Evolutionary conservation across 768 basidiomycete genomes (phyloP).

Genomic region (Lyophyllum semitale): DNA sequence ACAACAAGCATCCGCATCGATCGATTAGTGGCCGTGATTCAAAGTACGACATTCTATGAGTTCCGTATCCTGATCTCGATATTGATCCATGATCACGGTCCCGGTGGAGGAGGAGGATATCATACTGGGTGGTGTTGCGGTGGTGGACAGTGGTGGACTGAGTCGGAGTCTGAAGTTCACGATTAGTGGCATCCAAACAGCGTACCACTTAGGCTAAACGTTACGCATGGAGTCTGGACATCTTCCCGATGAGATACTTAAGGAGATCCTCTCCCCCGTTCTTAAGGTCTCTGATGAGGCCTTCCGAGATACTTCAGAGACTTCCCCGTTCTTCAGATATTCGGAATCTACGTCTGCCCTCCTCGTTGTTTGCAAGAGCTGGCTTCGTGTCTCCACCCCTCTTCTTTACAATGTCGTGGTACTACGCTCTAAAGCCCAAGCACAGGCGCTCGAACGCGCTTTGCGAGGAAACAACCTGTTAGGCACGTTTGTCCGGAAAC

Average conservation of each 20-base stretch:
- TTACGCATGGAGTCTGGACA: too few relatives aligned
- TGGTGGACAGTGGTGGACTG: too few relatives aligned
- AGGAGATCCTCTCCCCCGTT: conserved; percentile 8
- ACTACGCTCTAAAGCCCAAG: conserved; percentile 23
- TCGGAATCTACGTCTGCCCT: conserved; percentile 6
- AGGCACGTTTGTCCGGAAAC: conserved; percentile 23
- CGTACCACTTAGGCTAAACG: too few relatives aligned
- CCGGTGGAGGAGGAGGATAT: too few relatives aligned
- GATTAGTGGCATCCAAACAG: too few relatives aligned
- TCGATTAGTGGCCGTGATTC: too few relatives aligned
- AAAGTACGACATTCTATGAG: too few relatives aligned
- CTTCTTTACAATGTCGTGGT: conserved; percentile 26
- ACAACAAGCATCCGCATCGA: too few relatives aligned
- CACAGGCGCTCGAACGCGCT: conserved; percentile 14
- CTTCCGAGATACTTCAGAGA: neutral
- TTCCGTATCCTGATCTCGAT: too few relatives aligned
- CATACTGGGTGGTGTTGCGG: too few relatives aligned
- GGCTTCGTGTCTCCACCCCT: conserved; percentile 24
- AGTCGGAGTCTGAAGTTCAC: too few relatives aligned
- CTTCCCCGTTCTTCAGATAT: conserved; percentile 2
- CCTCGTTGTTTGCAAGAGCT: conserved; percentile 21
- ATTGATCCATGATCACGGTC: too few relatives aligned
- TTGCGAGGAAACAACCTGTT: conserved; percentile 16
- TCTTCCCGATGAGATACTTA: conserved; percentile 11
- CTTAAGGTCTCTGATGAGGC: conserved; percentile 6